Base-by-base conservation (phyloP, 2,329 filamentous ascomycete species). In the Ophiostoma ulmi region DNA sequence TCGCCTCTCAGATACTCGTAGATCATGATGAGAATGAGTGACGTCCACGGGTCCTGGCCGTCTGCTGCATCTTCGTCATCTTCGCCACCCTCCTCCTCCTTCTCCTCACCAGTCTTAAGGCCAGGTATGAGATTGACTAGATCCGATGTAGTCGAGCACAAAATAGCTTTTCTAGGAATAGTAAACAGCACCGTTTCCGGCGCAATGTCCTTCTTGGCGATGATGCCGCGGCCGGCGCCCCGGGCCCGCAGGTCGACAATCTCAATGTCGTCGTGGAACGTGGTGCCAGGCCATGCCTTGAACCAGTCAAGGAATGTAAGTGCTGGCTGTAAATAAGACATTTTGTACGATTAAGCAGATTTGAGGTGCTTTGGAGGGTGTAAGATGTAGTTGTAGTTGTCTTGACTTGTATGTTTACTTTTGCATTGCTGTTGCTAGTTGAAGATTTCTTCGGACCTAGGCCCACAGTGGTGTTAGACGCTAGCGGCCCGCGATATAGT, bases 181-280 rank as follows among this genome's bases (percentile, higher is more conserved):
- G 87, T 89, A 82, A 97, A 97, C 63, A 97, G 85, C 67, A 90
- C 86, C 71, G 92, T 91, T 72, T 93, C 91, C 75, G 91, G 85
- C 22, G 83, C 80, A 70, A 97, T 92, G 73, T 92, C 87, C 71
- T 84, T 78, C 31, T 81, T 85, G 36, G 93, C 91, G 75, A 96
- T 91, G 72, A 88, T 86, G 67, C 86, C 86, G 69, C 86, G 81
- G 1, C 86, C 86, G 2, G 85, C 84, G 65, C 81, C 80, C 11
- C 80, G 79, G n/a, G 74, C 76, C 35, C 86, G 80, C 69, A 88
- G 76, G 74, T 88, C 86, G 35, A 79, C 80, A 66, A 88, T 84
- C 72, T 82, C 77, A 67, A 88, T 84, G 36, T 82, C 79, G 1
- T 81, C 76, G 70, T 86, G 86, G 69, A 88, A 87, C 5, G 81